Evolutionary conservation across 2,329 filamentous ascomycete genomes (phyloP).

Genomic region (Pseudophaeomoniella oleicola): DNA sequence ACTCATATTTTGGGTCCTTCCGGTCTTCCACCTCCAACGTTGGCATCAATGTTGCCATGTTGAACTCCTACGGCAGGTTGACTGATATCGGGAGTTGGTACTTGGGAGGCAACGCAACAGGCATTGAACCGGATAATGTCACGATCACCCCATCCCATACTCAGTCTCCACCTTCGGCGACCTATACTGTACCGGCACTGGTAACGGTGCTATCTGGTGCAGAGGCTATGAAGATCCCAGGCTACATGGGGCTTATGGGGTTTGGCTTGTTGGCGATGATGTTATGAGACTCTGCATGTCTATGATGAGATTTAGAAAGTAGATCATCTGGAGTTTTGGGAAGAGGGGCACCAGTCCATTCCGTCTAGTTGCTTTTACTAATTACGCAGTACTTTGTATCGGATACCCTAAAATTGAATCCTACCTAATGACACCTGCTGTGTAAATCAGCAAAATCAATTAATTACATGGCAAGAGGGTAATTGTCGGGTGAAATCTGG

Average conservation of each 20-base stretch:
- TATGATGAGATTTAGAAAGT: too few species aligned
- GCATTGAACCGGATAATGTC: slow-evolving; percentile 11
- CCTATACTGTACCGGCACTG: background rate
- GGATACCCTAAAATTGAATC: too few species aligned
- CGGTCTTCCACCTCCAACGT: slow-evolving; percentile 56
- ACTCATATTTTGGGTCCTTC: slow-evolving; percentile 66
- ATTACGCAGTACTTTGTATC: too few species aligned
- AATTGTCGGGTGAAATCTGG: too few species aligned
- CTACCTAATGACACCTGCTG: too few species aligned
- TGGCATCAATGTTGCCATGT: slow-evolving; percentile 56
- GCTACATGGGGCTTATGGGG: background rate
- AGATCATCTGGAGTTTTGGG: too few species aligned
- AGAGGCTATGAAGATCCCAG: background rate
- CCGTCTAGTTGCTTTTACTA: too few species aligned
- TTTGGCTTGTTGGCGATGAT: too few species aligned
- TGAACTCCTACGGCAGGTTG: slow-evolving; percentile 51
- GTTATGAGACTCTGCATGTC: too few species aligned
- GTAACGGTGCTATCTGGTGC: background rate
- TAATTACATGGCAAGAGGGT: too few species aligned
- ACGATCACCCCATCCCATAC: background rate
- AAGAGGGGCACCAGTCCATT: too few species aligned
- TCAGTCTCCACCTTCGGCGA: background rate
- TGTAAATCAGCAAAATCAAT: too few species aligned
- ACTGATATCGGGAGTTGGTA: slow-evolving; percentile 70
- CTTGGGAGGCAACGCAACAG: slow-evolving; percentile 47